phyloP scores from a whole-genome alignment of 106 monocot genomes.

The Dendrobium chrysotoxum region DNA sequence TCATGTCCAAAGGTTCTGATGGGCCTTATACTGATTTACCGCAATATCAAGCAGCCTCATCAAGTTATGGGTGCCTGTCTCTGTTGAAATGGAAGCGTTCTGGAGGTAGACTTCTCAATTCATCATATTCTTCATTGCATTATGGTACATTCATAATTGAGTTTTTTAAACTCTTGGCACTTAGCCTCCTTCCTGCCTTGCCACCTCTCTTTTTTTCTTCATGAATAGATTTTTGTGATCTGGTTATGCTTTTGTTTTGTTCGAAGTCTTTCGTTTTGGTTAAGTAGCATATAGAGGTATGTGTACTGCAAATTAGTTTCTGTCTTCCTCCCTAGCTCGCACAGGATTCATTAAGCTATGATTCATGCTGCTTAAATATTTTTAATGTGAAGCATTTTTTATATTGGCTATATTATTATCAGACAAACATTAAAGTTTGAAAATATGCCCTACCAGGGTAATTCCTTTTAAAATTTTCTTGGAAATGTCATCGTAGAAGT shows the following conservation, averaged over 20 bases:
- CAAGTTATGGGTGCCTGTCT: conserved; percentile 71
- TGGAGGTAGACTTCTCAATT: conserved; percentile 50
- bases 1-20: conserved; percentile 44
- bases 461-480: background rate
- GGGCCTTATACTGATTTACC: conserved; percentile 49
- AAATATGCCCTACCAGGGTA: background rate
- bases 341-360: background rate
- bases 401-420: background rate
- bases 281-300: background rate
- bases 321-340: background rate
- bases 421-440: background rate
- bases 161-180: background rate
- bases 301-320: background rate
- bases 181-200: background rate
- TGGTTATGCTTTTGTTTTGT: background rate
- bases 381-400: background rate
- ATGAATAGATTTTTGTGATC: background rate
- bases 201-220: background rate
- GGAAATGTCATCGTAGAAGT: too few relatives aligned
- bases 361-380: background rate
- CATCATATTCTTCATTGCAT: background rate
- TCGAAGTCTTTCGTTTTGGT: background rate
- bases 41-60: conserved; percentile 47
- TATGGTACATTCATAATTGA: background rate
- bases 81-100: conserved; percentile 80